Percentiles rank a stretch among this genome's conserved stretches.
Evolutionary conservation across 768 basidiomycete species (phyloP).

Genomic region (Pisolithus marmoratus): DNA sequence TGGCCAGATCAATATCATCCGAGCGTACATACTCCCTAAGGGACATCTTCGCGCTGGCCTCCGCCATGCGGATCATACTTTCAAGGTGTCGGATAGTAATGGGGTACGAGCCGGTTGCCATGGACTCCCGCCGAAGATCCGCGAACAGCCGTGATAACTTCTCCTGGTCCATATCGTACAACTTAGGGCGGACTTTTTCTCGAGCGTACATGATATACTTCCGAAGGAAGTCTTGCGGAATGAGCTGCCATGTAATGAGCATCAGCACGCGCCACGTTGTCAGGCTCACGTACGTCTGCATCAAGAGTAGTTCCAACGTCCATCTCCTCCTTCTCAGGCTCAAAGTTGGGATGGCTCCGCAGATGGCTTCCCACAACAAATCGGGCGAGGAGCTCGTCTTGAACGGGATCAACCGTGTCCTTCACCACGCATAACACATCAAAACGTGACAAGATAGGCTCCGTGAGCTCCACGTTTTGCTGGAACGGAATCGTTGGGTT

Average conservation of each 20-base stretch:
- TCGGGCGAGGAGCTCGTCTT: constrained; percentile 92
- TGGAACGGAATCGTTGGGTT: constrained; percentile 98
- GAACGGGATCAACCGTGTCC: constrained; percentile 93
- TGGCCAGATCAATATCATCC: constrained; percentile 96
- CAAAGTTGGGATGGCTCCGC: constrained; percentile 91
- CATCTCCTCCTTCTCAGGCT: constrained; percentile 83
- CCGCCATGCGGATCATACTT: constrained; percentile 99
- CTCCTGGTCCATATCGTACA: constrained; percentile 93
- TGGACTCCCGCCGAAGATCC: constrained; percentile 91
- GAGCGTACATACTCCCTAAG: constrained; percentile 91
- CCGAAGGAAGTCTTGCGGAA: constrained; percentile 91
- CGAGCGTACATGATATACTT: constrained; percentile 99
- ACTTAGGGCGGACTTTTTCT: constrained; percentile 87
- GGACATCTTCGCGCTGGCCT: constrained; percentile 98
- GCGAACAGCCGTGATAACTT: constrained; percentile 92
- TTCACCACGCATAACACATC: constrained; percentile 98
- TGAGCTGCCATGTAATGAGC: constrained; percentile 53
- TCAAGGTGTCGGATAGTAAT: constrained; percentile 97
- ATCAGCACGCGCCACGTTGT: not conserved
- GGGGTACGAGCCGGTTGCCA: constrained; percentile 97
- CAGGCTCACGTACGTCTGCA: constrained; percentile 67
- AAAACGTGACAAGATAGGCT: constrained; percentile 96
- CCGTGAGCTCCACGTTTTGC: constrained; percentile 97
- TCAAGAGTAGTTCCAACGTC: constrained; percentile 85
- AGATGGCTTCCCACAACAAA: constrained; percentile 98